phyloP scores from a whole-genome alignment of 331 rosid genomes.

The Malus hybrid region DNA sequence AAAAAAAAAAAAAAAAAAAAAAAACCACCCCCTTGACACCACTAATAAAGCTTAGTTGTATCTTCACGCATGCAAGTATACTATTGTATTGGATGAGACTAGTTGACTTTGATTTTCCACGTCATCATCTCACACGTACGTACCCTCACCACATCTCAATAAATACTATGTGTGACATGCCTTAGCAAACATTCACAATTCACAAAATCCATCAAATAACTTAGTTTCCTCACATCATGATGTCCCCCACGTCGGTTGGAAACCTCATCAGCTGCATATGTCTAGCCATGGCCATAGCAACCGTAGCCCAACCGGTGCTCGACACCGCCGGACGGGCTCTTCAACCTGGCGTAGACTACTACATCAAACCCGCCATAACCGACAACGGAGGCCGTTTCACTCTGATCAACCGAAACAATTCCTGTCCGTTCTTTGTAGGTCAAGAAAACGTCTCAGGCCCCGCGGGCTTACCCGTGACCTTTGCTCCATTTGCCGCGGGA shows the following conservation, averaged over 20 bases:
- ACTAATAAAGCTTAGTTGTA: too few relatives aligned
- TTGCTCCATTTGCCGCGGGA: conserved; percentile 14
- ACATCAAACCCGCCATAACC: conserved; percentile 40
- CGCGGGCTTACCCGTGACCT: conserved; percentile 13
- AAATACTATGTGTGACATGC: too few relatives aligned
- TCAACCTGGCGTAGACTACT: conserved; percentile 20
- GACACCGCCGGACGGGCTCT: conserved; percentile 31
- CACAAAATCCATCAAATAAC: too few relatives aligned
- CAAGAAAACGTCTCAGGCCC: conserved; percentile 1
- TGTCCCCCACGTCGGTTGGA: not conserved
- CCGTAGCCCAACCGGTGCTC: conserved; percentile 24
- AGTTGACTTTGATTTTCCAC: not conserved
- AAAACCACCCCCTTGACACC: too few relatives aligned
- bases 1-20: too few relatives aligned
- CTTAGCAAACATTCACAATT: too few relatives aligned
- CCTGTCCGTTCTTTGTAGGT: conserved; percentile 28
- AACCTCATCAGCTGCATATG: conserved; percentile 10
- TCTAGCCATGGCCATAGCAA: conserved; percentile 21
- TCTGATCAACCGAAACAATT: conserved; percentile 9
- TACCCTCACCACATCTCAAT: not conserved
- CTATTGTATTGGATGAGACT: not conserved
- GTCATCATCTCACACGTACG: not conserved
- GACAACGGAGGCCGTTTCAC: conserved; percentile 51
- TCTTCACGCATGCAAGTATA: too few relatives aligned
- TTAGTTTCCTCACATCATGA: not conserved